These are phyloP conservation scores for Bisporella sp. DNA, from an alignment of 2,329 filamentous ascomycete species.

Conservation along the genomic window DNA sequence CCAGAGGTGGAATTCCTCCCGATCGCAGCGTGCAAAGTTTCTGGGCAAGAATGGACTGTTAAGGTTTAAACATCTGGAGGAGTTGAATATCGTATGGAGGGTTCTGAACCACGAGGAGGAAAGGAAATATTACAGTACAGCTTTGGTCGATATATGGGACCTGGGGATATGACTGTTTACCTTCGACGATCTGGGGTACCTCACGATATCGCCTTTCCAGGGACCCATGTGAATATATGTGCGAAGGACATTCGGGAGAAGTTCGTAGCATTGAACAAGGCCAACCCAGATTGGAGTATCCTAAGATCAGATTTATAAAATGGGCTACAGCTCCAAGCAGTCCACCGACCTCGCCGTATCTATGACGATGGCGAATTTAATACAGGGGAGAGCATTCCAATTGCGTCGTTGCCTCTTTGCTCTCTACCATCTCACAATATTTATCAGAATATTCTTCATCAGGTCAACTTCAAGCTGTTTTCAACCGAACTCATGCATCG, in stretches of 20 bases:
- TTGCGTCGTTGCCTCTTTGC: neutral
- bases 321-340: neutral
- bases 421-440: neutral
- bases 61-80: slow-evolving; percentile 1
- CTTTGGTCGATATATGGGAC: neutral
- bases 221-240: neutral
- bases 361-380: neutral
- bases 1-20: neutral
- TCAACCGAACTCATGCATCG: no score
- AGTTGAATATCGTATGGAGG: slow-evolving; percentile 2
- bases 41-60: neutral
- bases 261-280: neutral
- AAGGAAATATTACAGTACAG: neutral
- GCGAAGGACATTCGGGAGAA: neutral
- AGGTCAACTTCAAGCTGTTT: no score
- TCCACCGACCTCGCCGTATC: neutral
- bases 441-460: no score
- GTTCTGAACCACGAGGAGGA: neutral
- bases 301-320: neutral
- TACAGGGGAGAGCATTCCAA: neutral
- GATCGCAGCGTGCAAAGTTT: neutral
- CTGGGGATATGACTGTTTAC: neutral
- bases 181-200: neutral
- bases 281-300: slow-evolving; percentile 1
- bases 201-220: slow-evolving; percentile 1